Base-by-base conservation (phyloP, 768 basidiomycete genomes). In the Boletellus ananas region DNA sequence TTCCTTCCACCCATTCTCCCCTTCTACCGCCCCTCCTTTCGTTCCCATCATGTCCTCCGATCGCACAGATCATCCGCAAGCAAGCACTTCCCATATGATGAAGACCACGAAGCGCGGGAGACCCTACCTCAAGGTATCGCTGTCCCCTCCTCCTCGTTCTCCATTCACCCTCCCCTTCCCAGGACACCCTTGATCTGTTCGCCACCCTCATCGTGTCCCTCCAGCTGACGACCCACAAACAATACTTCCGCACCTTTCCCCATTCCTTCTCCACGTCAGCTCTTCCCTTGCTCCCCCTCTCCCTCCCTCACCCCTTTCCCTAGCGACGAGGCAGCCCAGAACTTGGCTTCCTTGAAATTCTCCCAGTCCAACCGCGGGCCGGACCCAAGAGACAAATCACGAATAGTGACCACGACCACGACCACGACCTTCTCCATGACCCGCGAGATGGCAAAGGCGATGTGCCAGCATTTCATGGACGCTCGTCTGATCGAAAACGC, bases 401-500 rank as follows among this genome's bases (percentile, higher is more conserved):
- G 96, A 65, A 92, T 99, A 71, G 89, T 99, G 66, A 99, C 96
- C 63, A 99, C 96, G 1, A 99, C 96, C 0, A 99, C 96, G 6
- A 98, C 96, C 6, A 99, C 96, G 37, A 99, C 96, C 31, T 99
- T 99, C 75, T 93, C 93, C 54, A 98, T 99, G 96, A 92, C 93
- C 58, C 87, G 96, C 60, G 96, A 99, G 39, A 98, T 99, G 90
- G 96, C 96, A 56, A 98, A 97, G 74, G 93, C 92, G 31, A 98
- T 99, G 87, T 90, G 92, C 73, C 96, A 99, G 72, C 94, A 98
- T 67, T 98, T 98, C 66, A 96, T 99, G 92, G 96, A 98, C 59
- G 94, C 96, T 50, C 90, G 94, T 57, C 79, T 98, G 55, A 94
- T 98, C 57, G 94, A 97, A 72, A 97, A 97, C 66, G 95, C 93